Evolutionary conservation across 179 eudicot species (phyloP), one percentile per base, ranked within the genome.

Genomic region (Corrigiola litoralis): DNA sequence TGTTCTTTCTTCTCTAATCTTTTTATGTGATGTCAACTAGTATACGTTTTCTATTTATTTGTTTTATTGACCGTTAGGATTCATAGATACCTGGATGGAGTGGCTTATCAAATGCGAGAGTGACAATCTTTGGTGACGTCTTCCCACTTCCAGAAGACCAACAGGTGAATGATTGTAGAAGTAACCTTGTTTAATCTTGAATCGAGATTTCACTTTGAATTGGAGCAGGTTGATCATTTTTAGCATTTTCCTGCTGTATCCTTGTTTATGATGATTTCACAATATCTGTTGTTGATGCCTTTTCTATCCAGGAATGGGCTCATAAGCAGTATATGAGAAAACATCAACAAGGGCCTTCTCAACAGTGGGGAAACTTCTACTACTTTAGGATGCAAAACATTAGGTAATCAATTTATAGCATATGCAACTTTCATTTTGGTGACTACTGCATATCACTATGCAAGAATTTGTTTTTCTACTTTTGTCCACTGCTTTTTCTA

Each of bases 21-120:
- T 38, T 25, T 27, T 17, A 34, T 20, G 33, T 27, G 10, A 49
- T 48, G 55, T 59, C 28, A 20, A 31, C 34, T 41, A 37, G 1
- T 61, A 34, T 28, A 59, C 14, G 63, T 77, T 77, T 27, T 73
- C 57, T 57, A 45, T 68, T 49, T 71, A 51, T 63, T 34, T 65
- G 62, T 72, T 75, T 72, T 68, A 71, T 73, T 85, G 67, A 73
- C 72, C 44, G 38, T 74, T 75, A 47, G 74, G 68, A 52, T 79
- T 70, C 38, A 61, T 80, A 95, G 99, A 82, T 90, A 74, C 99
- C 99, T 70, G 99, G 99, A 71, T 94, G 97, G 99, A 95, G 96
- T 81, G 89, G 99, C 75, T 80, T 95, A 77, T 95, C 99, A 48
- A 95, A 95, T 81, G 99, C 99, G 16, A 84, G 99, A 77, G 99